Conservation (phyloP, 345 rosid genomes). For the Eucalyptus polybractea region DNA sequence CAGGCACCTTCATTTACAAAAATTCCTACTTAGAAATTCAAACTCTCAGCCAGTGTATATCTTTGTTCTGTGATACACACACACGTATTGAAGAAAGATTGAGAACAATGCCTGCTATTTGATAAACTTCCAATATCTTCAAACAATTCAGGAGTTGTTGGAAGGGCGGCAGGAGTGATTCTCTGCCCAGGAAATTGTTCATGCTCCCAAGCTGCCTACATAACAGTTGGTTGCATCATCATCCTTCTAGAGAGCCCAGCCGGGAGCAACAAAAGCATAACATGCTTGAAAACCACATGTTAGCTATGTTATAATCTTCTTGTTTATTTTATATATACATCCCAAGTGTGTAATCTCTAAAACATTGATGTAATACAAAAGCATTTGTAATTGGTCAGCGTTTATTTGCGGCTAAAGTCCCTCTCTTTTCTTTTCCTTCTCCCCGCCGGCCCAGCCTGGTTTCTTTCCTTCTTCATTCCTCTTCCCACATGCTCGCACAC, state of each 20-base stretch:
- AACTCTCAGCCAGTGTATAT: too few species aligned
- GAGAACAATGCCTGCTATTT: neutral
- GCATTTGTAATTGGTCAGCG: neutral
- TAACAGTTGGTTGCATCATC: neutral
- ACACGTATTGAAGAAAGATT: too few species aligned
- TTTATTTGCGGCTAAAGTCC: neutral
- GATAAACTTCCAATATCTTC: neutral
- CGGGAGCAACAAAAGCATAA: neutral
- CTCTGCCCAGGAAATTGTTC: neutral
- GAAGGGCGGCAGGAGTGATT: neutral
- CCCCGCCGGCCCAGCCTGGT: too few species aligned
- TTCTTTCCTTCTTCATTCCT: too few species aligned
- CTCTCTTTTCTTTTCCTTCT: too few species aligned
- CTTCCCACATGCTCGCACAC: too few species aligned
- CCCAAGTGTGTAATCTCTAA: too few species aligned
- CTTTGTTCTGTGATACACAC: too few species aligned
- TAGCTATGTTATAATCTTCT: too few species aligned
- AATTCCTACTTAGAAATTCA: too few species aligned
- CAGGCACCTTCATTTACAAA: neutral
- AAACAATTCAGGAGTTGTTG: neutral
- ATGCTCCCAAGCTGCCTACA: neutral
- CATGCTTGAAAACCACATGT: neutral
- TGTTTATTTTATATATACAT: too few species aligned
- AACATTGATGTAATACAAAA: neutral
- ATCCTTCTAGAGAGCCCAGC: neutral